A percentile compares a stretch with the other conserved stretches of the same genome.
Evolutionary conservation across 2,329 filamentous ascomycete genomes (phyloP).

Genomic region (Neofusicoccum kwambonambiense): DNA sequence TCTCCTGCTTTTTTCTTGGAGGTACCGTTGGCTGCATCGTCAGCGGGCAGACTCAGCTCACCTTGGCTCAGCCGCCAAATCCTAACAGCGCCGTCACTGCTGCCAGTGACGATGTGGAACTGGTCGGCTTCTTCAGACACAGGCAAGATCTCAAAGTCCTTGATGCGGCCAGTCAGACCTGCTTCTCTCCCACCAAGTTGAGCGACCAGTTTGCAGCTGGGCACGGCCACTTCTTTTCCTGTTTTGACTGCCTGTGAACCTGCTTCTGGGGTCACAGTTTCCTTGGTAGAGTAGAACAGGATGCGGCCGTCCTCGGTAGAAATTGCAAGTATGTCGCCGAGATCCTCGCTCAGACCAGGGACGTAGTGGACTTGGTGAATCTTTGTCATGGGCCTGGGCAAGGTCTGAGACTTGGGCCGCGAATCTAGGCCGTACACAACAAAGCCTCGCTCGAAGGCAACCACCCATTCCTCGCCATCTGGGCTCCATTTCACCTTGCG

Average conservation of each 20-base stretch:
- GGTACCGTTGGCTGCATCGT: slow-evolving; percentile 20
- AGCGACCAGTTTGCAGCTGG: slow-evolving; percentile 62
- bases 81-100: slow-evolving; percentile 83
- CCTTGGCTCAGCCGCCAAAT: slow-evolving; percentile 63
- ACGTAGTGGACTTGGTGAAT: slow-evolving; percentile 80
- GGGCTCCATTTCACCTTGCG: slow-evolving; percentile 77
- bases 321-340: slow-evolving; percentile 63
- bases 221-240: slow-evolving; percentile 53
- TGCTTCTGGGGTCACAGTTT: slow-evolving; percentile 38
- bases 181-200: slow-evolving; percentile 72
- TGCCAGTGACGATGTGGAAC: slow-evolving; percentile 65
- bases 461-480: slow-evolving; percentile 77
- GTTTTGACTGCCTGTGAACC: slow-evolving; percentile 39
- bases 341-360: slow-evolving; percentile 37
- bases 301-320: slow-evolving; percentile 90
- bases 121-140: slow-evolving; percentile 40
- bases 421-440: slow-evolving; percentile 88
- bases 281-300: slow-evolving; percentile 73
- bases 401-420: slow-evolving; percentile 70
- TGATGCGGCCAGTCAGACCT: slow-evolving; percentile 71
- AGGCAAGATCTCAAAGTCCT: slow-evolving; percentile 75
- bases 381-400: slow-evolving; percentile 70
- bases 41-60: slow-evolving; percentile 25
- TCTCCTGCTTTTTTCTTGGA: not conserved
- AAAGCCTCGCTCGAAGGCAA: slow-evolving; percentile 82